A percentile compares a stretch with the other conserved stretches of the same genome.
Evolutionary conservation across 306 rosid species (phyloP).

Genomic region (Trifolium fragiferum): DNA sequence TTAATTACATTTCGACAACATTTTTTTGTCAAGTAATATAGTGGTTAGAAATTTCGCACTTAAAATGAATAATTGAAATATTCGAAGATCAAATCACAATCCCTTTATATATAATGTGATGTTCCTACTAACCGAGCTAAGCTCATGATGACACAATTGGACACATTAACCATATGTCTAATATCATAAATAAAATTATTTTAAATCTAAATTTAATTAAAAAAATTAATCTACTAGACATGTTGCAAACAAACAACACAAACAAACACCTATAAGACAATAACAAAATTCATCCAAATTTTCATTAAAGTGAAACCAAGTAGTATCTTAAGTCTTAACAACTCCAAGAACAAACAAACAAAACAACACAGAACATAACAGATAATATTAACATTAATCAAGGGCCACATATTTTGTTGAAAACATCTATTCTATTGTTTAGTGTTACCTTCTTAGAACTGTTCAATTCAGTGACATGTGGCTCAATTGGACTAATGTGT

Average conservation of each 20-base stretch:
- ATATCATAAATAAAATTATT: background rate
- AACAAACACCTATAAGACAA: background rate
- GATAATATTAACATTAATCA: slow-evolving; percentile 38
- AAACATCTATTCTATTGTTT: slow-evolving; percentile 44
- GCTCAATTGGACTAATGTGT: slow-evolving; percentile 52
- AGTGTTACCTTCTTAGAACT: slow-evolving; percentile 58
- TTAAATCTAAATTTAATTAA: too few relatives aligned
- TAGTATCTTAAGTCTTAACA: slow-evolving; percentile 39
- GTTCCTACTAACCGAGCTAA: too few relatives aligned
- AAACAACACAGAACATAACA: slow-evolving; percentile 36
- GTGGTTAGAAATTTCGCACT: too few relatives aligned
- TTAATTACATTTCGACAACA: background rate
- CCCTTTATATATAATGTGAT: too few relatives aligned
- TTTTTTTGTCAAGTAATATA: too few relatives aligned
- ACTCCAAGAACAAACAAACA: slow-evolving; percentile 50
- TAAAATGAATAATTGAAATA: too few relatives aligned
- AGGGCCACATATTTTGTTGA: slow-evolving; percentile 45
- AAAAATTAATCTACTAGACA: too few relatives aligned
- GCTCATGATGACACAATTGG: background rate
- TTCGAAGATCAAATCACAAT: too few relatives aligned
- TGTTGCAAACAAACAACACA: too few relatives aligned
- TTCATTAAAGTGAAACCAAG: slow-evolving; percentile 26
- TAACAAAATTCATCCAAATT: background rate
- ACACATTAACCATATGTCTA: background rate
- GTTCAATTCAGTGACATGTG: slow-evolving; percentile 48